A percentile compares a stretch with the other conserved stretches of the same genome.
Conservation (phyloP, 768 basidiomycete genomes). For the Tremella mesenterica region DNA sequence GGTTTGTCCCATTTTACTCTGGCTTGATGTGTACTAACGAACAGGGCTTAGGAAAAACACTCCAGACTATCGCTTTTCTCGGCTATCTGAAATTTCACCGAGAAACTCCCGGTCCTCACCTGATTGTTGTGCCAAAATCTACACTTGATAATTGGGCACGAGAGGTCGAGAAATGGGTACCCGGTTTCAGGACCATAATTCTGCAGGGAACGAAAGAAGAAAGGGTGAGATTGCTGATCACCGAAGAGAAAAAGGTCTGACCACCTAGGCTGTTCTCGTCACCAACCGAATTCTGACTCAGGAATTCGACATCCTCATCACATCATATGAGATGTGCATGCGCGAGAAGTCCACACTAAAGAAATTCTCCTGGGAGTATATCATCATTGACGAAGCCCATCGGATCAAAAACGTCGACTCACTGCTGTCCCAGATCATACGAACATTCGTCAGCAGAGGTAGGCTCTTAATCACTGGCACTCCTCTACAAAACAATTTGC, state of each 20-base stretch:
- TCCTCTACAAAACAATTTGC: slow-evolving; percentile 90
- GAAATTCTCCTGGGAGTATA: slow-evolving; percentile 95
- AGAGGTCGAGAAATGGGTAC: slow-evolving; percentile 85
- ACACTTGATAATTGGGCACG: slow-evolving; percentile 95
- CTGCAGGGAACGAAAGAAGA: slow-evolving; percentile 86
- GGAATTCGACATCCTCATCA: slow-evolving; percentile 89
- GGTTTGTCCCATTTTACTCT: slow-evolving; percentile 47
- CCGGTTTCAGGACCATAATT: slow-evolving; percentile 70
- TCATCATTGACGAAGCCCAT: slow-evolving; percentile 96
- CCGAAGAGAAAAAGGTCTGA: background rate
- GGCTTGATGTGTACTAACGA: background rate
- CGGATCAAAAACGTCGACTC: slow-evolving; percentile 99
- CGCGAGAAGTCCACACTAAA: slow-evolving; percentile 87
- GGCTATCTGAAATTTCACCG: slow-evolving; percentile 83
- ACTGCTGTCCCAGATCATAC: slow-evolving; percentile 86
- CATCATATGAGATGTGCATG: slow-evolving; percentile 93
- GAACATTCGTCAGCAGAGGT: slow-evolving; percentile 78
- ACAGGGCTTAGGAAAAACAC: slow-evolving; percentile 92
- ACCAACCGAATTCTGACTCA: slow-evolving; percentile 67
- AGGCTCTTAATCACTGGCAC: slow-evolving; percentile 93
- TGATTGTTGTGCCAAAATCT: slow-evolving; percentile 96
- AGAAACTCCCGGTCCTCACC: slow-evolving; percentile 69
- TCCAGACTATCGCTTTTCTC: slow-evolving; percentile 95
- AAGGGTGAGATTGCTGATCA: slow-evolving; percentile 48
- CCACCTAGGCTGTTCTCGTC: slow-evolving; percentile 58